Evolutionary conservation across 345 rosid genomes (phyloP), one percentile per base, ranked within the genome.

Genomic region (Trapa bicornis): DNA sequence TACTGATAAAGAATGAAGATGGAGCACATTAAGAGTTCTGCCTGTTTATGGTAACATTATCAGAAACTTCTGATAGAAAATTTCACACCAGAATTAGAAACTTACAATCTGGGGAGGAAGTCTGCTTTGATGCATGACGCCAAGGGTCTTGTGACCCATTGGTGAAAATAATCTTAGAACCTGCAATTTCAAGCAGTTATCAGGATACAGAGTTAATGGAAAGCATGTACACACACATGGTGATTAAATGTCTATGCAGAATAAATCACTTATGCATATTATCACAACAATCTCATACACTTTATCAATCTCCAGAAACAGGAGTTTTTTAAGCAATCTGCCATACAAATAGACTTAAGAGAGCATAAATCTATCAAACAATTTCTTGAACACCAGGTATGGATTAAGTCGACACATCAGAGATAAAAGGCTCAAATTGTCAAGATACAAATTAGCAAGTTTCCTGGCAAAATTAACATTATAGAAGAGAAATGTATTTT

Each of bases 91-190:
- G 16, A 61, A 57, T 57, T 8, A 37, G 14, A 47, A 47, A 65
- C 86, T 75, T 80, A 92, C 98, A 70, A 38, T 82, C 95, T 16
- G 80, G 77, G 13, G 96, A 85, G 64, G 96, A 87, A 50, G 67
- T 79, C 74, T 86, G 83, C 73, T 86, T 92, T 36, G 96, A 86
- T 73, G 96, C 98, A 77, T 84, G 96, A 9, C 96, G 93, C 98
- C 96, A 92, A 62, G 98, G 98, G 81, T 92, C 98, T 76, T 92
- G 86, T 71, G 87, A 89, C 50, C 98, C 96, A 69, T 89, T 89
- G 56, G 96, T 77, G 70, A 89, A 92, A 39, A 92, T 73, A 61
- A 92, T 86, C 82, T 80, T 92, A 47, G 98, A 84, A 67, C 87
- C 96, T 89, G 88, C 65, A 77, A 69, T 64, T 75, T 64, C 15